Percentiles rank a stretch among this genome's conserved stretches.
Evolutionary conservation across 2,329 filamentous ascomycete genomes (phyloP).

Genomic region (Lasiodiplodia hormozganensis): DNA sequence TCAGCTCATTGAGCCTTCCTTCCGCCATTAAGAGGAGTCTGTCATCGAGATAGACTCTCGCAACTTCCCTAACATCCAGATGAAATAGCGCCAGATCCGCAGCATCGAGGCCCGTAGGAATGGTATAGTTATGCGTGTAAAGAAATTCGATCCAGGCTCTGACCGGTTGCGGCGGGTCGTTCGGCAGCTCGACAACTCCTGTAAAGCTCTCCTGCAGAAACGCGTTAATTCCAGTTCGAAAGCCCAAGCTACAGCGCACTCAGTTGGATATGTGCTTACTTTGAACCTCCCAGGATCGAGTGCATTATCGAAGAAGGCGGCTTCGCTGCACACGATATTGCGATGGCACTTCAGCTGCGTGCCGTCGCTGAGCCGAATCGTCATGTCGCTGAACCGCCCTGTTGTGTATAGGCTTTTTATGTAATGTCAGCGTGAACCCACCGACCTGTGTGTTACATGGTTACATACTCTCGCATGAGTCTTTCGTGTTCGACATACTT

Average conservation of each 20-base stretch:
- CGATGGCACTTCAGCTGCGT: too few relatives aligned
- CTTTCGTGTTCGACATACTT: too few relatives aligned
- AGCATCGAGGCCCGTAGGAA: background rate
- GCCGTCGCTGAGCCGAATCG: too few relatives aligned
- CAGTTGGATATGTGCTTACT: background rate
- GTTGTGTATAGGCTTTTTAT: accelerated
- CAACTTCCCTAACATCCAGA: background rate
- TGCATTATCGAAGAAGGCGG: background rate
- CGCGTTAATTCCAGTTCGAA: background rate
- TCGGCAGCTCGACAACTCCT: background rate
- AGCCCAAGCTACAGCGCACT: too few relatives aligned
- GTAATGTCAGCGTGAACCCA: too few relatives aligned
- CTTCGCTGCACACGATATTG: too few relatives aligned
- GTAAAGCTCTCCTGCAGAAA: background rate
- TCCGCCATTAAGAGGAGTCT: too few relatives aligned
- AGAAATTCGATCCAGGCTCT: background rate
- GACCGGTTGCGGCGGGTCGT: background rate
- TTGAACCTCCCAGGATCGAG: background rate
- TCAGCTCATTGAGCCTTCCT: too few relatives aligned
- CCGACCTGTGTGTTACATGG: too few relatives aligned
- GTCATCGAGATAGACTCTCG: too few relatives aligned
- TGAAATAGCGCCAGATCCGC: background rate
- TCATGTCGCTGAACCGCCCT: too few relatives aligned
- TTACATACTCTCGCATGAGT: too few relatives aligned
- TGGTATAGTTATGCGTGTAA: background rate